phyloP scores from a whole-genome alignment of 225 moss, liverwort and hornwort genomes.

The Pleurozium schreberi region DNA sequence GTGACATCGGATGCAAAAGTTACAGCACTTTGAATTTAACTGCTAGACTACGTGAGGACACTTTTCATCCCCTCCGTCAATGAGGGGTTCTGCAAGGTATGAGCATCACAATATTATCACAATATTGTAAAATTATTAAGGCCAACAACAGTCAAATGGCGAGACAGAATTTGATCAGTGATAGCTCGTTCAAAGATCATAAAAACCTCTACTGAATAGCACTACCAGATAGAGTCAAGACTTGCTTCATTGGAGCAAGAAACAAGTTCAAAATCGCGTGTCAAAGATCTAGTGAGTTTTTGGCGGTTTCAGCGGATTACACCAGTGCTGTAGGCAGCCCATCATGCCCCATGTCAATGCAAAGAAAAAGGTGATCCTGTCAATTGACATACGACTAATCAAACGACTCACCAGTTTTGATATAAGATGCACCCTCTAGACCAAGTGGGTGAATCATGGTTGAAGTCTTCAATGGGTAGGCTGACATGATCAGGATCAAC shows the following conservation, averaged over 20 bases:
- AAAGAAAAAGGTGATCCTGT: background rate
- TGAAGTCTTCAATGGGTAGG: background rate
- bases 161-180: background rate
- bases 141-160: background rate
- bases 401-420: background rate
- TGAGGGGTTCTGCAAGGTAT: too few species aligned
- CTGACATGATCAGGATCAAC: background rate
- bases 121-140: too few species aligned
- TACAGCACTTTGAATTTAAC: too few species aligned
- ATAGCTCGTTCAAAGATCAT: background rate
- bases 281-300: background rate
- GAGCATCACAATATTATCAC: background rate
- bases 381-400: background rate
- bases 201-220: background rate
- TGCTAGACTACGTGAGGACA: too few species aligned
- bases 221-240: background rate
- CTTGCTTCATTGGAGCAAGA: too few species aligned
- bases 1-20: too few species aligned
- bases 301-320: background rate
- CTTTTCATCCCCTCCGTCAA: too few species aligned
- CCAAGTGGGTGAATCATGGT: background rate
- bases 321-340: background rate
- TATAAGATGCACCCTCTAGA: too few species aligned
- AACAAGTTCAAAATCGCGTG: background rate
- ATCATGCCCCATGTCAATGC: background rate